Base-by-base conservation (phyloP, 768 basidiomycete genomes). In the Agaricus sinodeliciosus region DNA sequence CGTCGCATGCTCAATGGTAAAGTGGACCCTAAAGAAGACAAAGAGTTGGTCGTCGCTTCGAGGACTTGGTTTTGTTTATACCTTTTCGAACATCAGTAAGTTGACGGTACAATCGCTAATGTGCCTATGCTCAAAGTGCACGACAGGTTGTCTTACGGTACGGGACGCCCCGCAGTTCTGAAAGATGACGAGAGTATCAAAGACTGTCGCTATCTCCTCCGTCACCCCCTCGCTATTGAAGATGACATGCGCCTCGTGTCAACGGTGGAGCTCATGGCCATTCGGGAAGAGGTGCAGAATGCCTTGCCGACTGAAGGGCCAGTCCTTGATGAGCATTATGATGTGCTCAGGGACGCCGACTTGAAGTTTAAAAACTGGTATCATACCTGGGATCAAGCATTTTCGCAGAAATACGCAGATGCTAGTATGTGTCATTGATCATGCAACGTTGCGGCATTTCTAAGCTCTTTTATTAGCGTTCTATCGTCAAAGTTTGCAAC, bases 171-270 rank as follows among this genome's bases (percentile, higher is more conserved):
- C 1, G 90, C 93, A 0, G 91, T 96, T 42, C 72, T 96, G 26
- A 88, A 90, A 61, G 91, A 95, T 55, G 94, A 97, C 59, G 93
- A 94, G 64, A 87, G 90, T 47, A 93, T 97, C 54, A 78, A 75
- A 62, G 81, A 89, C 55, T 91, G 89, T 59, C 82, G 87, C 34
- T 72, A 84, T 43, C 75, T 97, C 16, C 70, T 96, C 19, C 82
- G 84, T 57, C 94, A 96, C 65, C 94, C 94, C 35, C 70, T 95
- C 26, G 80, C 90, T 12, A 89, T 95, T 55, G 85, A 91, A 61
- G 93, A 95, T 58, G 94, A 97, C 62, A 93, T 92, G 81, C 86
- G 94, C 53, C 80, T 97, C 12, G 90, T 96, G 11, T 94, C 94
- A 3, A 94, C 91, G 2, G 92, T 97, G 25, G 93, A 97, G 62